Evolutionary conservation across 2,329 filamentous ascomycete species (phyloP).

Genomic region (Fusarium veterinarium): DNA sequence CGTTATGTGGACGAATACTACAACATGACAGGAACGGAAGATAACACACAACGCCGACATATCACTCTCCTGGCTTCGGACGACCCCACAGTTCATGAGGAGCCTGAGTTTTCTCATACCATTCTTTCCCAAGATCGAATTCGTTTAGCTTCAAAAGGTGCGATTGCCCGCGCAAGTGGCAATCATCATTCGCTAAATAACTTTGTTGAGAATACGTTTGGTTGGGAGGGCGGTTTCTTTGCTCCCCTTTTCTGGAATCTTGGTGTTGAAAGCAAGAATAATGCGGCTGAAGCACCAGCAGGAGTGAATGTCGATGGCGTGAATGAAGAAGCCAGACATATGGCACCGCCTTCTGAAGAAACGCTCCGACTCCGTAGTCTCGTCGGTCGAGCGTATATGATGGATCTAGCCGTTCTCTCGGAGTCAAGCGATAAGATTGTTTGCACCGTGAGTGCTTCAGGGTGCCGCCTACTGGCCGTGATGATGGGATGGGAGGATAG

Average conservation of each 20-base stretch:
- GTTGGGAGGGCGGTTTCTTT: constrained; percentile 92
- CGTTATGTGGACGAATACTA: constrained; percentile 64
- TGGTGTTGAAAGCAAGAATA: constrained; percentile 61
- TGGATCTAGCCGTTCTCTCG: constrained; percentile 81
- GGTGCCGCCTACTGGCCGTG: constrained; percentile 80
- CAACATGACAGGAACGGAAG: constrained; percentile 55
- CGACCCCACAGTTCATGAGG: constrained; percentile 79
- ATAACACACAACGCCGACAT: constrained; percentile 53
- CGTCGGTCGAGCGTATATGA: constrained; percentile 82
- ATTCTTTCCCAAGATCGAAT: constrained; percentile 80
- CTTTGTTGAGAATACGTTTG: constrained; percentile 80
- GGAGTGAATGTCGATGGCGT: constrained; percentile 40
- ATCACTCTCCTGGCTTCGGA: constrained; percentile 80
- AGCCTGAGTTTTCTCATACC: constrained; percentile 69
- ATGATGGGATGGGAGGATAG: constrained; percentile 87
- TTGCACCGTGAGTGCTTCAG: constrained; percentile 79
- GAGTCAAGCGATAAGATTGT: constrained; percentile 76
- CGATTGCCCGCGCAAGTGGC: constrained; percentile 54
- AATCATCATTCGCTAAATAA: constrained; percentile 66
- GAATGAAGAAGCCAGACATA: constrained; percentile 41
- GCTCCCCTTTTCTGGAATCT: constrained; percentile 84
- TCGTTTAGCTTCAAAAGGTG: constrained; percentile 74
- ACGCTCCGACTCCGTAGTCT: constrained; percentile 77
- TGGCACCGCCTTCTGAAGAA: constrained; percentile 56
- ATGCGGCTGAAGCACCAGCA: constrained; percentile 50